phyloP scores from a whole-genome alignment of 78 protist species.

The Dictyostelium intermedium region DNA sequence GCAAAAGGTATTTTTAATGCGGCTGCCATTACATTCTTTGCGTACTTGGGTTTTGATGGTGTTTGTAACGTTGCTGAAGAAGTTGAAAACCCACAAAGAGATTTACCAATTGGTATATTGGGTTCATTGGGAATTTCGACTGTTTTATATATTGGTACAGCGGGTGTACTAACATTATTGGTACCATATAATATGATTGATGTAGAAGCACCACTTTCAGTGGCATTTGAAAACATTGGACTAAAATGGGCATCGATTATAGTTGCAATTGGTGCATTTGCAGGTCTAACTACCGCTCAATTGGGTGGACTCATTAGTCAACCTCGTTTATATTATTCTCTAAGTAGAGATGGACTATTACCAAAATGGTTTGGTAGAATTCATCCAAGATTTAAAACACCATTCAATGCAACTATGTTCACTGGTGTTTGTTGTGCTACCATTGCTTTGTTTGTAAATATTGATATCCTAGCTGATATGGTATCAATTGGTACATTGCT shows the following conservation, averaged over 20 bases:
- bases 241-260: conserved; percentile 63
- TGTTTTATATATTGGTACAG: conserved; percentile 44
- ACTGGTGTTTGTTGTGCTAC: conserved; percentile 64
- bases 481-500: conserved; percentile 85
- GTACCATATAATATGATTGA: conserved; percentile 57
- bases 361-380: conserved; percentile 65
- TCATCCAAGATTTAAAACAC: conserved; percentile 75
- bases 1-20: conserved; percentile 49
- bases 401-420: conserved; percentile 64
- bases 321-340: conserved; percentile 44
- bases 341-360: conserved; percentile 58
- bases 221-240: conserved; percentile 59
- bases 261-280: conserved; percentile 75
- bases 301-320: conserved; percentile 48
- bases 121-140: conserved; percentile 72
- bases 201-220: conserved; percentile 69
- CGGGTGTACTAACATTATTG: conserved; percentile 57
- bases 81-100: conserved; percentile 76
- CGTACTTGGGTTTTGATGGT: conserved; percentile 84
- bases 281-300: conserved; percentile 72
- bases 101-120: conserved; percentile 79
- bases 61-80: conserved; percentile 83
- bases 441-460: conserved; percentile 41
- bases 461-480: conserved; percentile 71
- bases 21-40: conserved; percentile 80